These are phyloP conservation scores for Hortaea sp. DNA, from an alignment of 2,329 filamentous ascomycete genomes.

Conservation along the genomic window DNA sequence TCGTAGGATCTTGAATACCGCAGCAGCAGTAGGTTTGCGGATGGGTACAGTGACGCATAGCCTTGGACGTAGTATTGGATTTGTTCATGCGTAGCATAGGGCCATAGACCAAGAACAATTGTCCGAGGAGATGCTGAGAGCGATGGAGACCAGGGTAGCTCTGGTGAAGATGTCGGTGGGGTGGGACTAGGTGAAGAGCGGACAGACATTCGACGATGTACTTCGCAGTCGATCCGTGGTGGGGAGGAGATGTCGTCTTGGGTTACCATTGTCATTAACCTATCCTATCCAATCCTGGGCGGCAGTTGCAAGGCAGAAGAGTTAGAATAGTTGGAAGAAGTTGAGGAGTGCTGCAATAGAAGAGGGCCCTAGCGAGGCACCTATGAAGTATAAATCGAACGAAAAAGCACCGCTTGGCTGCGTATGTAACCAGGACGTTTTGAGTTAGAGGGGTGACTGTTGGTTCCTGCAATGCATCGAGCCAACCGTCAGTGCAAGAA, in stretches of 20 bases:
- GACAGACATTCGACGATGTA: slow-evolving; percentile 5
- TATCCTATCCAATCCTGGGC: too few species aligned
- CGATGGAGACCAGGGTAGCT: background rate
- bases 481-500: too few species aligned
- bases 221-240: slow-evolving; percentile 1
- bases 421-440: too few species aligned
- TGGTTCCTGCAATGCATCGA: too few species aligned
- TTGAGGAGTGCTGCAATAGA: too few species aligned
- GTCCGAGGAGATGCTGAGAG: slow-evolving; percentile 12
- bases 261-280: too few species aligned
- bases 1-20: slow-evolving; percentile 8
- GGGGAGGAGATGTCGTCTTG: background rate
- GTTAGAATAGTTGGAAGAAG: too few species aligned
- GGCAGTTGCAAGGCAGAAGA: too few species aligned
- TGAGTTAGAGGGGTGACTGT: too few species aligned
- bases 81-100: slow-evolving; percentile 15
- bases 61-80: slow-evolving; percentile 18
- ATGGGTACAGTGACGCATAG: slow-evolving; percentile 18
- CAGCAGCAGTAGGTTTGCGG: slow-evolving; percentile 14
- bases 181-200: slow-evolving; percentile 5
- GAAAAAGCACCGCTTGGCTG: too few species aligned
- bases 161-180: slow-evolving; percentile 6
- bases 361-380: too few species aligned
- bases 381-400: too few species aligned
- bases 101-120: slow-evolving; percentile 19